Base-by-base conservation (phyloP, 805 yeast genomes). In the Yarrowia sp. region DNA sequence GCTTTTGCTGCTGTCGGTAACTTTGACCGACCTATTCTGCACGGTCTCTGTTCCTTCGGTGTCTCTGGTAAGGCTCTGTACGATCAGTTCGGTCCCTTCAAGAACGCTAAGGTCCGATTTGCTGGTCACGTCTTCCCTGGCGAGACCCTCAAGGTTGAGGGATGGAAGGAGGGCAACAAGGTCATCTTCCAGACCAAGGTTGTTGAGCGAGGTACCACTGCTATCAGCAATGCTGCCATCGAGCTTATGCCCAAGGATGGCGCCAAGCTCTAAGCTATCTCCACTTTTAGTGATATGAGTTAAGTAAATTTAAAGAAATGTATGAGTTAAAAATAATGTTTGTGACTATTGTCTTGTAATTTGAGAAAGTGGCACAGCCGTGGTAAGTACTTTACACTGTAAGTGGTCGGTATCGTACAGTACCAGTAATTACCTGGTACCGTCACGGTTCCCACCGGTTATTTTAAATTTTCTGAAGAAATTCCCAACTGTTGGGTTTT, bases 91-190 rank as follows among this genome's bases (percentile, higher is more conserved):
- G 98, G 99, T 53, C 80, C 82, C 42, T 89, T 87, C 76, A 83
- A 83, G 72, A 97, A 92, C 79, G 82, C 91, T 75, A 93, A 93
- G 80, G 95, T 85, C 14, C 86, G 98, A 74, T 93, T 93, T 77
- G 84, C 96, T 18, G 92, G 92, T 72, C 87, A 89, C 71, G 98
- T 93, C 28, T 92, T 84, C 84, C 98, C 98, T 8, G 99, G 98
- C 69, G 98, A 93, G 77, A 86, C 89, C 14, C 81, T 93, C 75
- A 83, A 82, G 70, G 85, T 93, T 33, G 78, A 78, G 63, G 96
- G 96, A 35, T 93, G 99, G 99, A 89, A 86, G 75, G 81, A 84
- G 63, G 88, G 88, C 65, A 74, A 77, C 69, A 86, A 84, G 68
- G 87, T 91, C 60, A 79, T 84, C 66, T 93, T 92, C 86, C 96